phyloP scores from a whole-genome alignment of 768 basidiomycete species.

The Boletus pseudopeckii region DNA sequence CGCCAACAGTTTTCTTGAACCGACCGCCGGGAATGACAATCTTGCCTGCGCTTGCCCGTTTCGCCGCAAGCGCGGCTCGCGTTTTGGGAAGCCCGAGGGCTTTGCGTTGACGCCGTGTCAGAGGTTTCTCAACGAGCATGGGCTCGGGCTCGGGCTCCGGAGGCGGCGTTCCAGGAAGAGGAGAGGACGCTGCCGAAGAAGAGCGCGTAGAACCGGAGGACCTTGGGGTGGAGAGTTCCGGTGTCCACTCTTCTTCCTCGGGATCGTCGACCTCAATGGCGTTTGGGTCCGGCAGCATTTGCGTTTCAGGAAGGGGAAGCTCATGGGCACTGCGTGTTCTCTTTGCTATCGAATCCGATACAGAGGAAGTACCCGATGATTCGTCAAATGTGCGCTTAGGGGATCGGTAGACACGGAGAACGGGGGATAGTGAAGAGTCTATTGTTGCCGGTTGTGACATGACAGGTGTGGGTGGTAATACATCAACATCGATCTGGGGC shows the following conservation, averaged over 20 bases:
- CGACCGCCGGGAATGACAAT: constrained; percentile 61
- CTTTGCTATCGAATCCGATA: constrained; percentile 35
- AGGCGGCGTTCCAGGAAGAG: constrained; percentile 36
- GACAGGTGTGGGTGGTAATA: constrained; percentile 28
- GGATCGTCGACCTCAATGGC: constrained; percentile 28
- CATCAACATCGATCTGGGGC: constrained; percentile 25
- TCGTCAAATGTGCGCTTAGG: constrained; percentile 64
- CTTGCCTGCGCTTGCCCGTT: constrained; percentile 47
- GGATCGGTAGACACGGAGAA: constrained; percentile 41
- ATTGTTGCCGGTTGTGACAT: constrained; percentile 10
- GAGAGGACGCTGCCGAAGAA: constrained; percentile 33
- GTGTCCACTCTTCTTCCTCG: constrained; percentile 34
- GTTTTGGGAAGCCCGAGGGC: constrained; percentile 63
- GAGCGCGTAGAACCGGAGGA: constrained; percentile 31
- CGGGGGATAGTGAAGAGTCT: constrained; percentile 11
- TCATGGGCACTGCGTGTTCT: constrained; percentile 33
- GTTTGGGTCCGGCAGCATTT: constrained; percentile 13
- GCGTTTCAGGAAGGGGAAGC: constrained; percentile 12
- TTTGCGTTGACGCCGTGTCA: constrained; percentile 70
- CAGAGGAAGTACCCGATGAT: constrained; percentile 43
- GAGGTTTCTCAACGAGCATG: constrained; percentile 28
- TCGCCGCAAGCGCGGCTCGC: constrained; percentile 33
- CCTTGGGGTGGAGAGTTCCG: constrained; percentile 41
- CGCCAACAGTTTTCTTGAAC: constrained; percentile 32
- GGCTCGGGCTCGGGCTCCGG: constrained; percentile 22